Evolutionary conservation across 2,329 filamentous ascomycete species (phyloP), one percentile per base, ranked within the genome.

Genomic region (Dissoconium aciculare): DNA sequence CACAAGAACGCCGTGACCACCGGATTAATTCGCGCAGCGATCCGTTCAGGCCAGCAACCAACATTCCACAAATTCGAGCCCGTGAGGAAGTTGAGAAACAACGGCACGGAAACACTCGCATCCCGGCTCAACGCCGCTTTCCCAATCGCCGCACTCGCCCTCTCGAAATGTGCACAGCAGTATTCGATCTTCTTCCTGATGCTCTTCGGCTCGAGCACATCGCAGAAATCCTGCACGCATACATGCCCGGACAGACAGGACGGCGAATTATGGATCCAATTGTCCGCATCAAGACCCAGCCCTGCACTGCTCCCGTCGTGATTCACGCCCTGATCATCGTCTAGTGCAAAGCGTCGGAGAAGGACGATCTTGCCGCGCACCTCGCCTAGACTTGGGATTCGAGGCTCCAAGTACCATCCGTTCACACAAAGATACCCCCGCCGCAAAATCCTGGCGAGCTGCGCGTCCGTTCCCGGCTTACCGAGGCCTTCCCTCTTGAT

Each of bases 21-120:
- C 11, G 85, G 80, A 59, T 95, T 95, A 28, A 93, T 67, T 59
- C 79, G 82, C 12, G 73, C 76, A 1, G 89, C 87, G 52, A 98
- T 82, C 49, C 71, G 77, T 55, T 93, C 85, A 0, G 89, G 89
- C 89, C 89, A 98, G 56, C 84, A 93, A 33, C 71, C 74, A 1
- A 77, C 65, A 42, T 82, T 85, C 74, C 87, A 95, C 62, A 95
- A 95, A 59, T 94, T 94, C 54, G 78, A 87, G 1, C 78, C 89
- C 43, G 69, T 83, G 39, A 94, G 56, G 52, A 94, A 95, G 56
- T 95, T 98, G 55, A 95, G 62, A 47, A 79, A 92, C 43, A 94
- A 67, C 1, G 83, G 82, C 11, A 54, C 57, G 21, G 51, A 61
- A 30, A 60, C 62, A 27, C 63, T 58, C 26, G 54, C 60, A 39